Evolutionary conservation across 345 rosid species (phyloP).

Genomic region (Pistacia vera): DNA sequence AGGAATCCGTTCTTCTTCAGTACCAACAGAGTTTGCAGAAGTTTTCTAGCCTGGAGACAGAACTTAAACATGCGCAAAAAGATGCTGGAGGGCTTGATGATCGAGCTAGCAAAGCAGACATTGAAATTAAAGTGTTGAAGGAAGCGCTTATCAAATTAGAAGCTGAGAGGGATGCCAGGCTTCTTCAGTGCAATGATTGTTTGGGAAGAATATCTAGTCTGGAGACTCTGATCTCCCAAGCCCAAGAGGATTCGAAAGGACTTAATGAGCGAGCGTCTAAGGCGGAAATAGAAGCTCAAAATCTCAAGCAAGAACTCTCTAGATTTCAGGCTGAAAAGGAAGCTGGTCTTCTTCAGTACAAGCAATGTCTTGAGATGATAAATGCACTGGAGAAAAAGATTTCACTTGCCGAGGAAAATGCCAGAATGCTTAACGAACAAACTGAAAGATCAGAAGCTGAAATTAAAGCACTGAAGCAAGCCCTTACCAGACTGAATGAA

Average conservation of each 20-base stretch:
- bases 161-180: constrained; percentile 68
- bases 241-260: constrained; percentile 51
- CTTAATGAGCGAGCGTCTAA: constrained; percentile 49
- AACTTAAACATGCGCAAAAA: constrained; percentile 58
- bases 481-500: too few species aligned
- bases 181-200: constrained; percentile 71
- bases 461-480: too few species aligned
- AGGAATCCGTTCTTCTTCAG: constrained; percentile 62
- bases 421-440: too few species aligned
- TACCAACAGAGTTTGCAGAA: constrained; percentile 66
- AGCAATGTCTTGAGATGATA: too few species aligned
- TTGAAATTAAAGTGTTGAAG: constrained; percentile 59
- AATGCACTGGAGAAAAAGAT: too few species aligned
- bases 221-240: constrained; percentile 52
- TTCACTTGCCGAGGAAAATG: too few species aligned
- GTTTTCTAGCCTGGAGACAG: constrained; percentile 64
- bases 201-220: constrained; percentile 61
- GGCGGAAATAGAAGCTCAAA: constrained; percentile 66
- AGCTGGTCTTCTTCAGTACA: constrained; percentile 59
- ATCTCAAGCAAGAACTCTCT: constrained; percentile 57
- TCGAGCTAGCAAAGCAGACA: constrained; percentile 78
- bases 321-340: constrained; percentile 56
- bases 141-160: constrained; percentile 54
- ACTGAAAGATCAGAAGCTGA: too few species aligned
- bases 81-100: constrained; percentile 64